These are phyloP conservation scores for Entomortierella lignicola DNA, from an alignment of 192 early-diverging fungal genomes.

Conservation along the genomic window DNA sequence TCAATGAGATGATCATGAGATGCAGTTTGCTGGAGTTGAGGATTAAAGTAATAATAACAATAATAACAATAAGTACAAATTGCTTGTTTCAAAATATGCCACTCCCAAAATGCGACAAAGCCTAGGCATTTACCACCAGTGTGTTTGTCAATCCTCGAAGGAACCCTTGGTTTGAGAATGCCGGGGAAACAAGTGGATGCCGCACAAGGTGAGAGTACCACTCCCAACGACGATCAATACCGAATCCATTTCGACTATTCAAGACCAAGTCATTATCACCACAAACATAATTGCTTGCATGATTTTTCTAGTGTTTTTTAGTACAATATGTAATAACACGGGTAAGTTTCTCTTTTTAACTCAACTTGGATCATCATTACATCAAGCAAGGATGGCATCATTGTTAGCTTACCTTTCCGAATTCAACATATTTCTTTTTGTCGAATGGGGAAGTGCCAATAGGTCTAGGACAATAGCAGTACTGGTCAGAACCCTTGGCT, in stretches of 20 bases:
- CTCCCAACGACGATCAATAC: constrained; percentile 20
- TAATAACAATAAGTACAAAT: background rate
- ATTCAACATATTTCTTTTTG: constrained; percentile 13
- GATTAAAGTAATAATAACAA: no score
- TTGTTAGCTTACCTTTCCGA: background rate
- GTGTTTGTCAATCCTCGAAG: constrained; percentile 22
- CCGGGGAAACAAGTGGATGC: constrained; percentile 30
- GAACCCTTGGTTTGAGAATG: background rate
- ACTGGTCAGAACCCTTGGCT: constrained; percentile 8
- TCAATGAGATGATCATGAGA: constrained; percentile 36
- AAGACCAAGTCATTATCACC: constrained; percentile 18
- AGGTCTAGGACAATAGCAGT: constrained; percentile 27
- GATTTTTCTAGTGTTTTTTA: background rate
- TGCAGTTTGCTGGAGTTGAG: constrained; percentile 22
- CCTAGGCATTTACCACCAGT: constrained; percentile 6
- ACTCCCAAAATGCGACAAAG: no score
- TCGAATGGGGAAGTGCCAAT: constrained; percentile 23
- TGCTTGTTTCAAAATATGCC: no score
- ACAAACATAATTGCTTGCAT: constrained; percentile 27
- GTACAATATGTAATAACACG: no score
- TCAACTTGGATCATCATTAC: no score
- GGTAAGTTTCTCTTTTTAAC: background rate
- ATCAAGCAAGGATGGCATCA: background rate
- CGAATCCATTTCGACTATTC: constrained; percentile 35
- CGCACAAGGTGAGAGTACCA: constrained; percentile 32